phyloP scores from a whole-genome alignment of 352 stramenopile species.

The Thraustochytrium striatum region DNA sequence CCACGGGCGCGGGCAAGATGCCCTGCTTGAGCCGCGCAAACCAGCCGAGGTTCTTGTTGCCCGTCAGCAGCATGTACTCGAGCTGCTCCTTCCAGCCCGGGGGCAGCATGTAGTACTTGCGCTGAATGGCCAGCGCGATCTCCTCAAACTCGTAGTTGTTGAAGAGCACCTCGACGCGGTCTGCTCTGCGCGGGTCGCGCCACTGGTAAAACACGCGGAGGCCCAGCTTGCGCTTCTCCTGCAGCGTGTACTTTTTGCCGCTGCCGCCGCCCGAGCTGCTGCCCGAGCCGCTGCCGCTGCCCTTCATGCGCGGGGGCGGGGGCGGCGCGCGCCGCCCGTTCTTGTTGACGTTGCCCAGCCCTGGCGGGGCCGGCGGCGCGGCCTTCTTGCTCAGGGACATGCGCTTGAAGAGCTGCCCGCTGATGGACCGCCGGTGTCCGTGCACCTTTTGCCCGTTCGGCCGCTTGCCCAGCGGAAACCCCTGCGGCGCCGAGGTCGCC shows the following conservation, averaged over 20 bases:
- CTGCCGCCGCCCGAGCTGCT: not conserved
- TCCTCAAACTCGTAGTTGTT: constrained; percentile 47
- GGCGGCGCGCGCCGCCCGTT: not conserved
- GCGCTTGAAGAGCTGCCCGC: not conserved
- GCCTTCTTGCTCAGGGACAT: not conserved
- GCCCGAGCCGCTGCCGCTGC: not conserved
- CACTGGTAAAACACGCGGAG: constrained; percentile 50
- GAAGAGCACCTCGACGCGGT: constrained; percentile 38
- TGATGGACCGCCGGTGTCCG: not conserved
- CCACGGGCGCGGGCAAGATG: constrained; percentile 4
- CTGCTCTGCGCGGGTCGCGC: constrained; percentile 11
- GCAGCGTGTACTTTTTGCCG: not conserved
- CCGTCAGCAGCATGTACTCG: constrained; percentile 27
- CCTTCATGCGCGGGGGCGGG: not conserved
- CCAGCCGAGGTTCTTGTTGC: not conserved
- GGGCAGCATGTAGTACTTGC: constrained; percentile 47
- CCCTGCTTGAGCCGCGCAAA: constrained; percentile 39
- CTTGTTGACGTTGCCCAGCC: not conserved
- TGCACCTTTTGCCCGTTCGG: constrained; percentile 2
- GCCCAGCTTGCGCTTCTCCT: constrained; percentile 24
- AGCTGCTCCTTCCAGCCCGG: constrained; percentile 45
- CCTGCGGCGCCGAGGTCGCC: not conserved
- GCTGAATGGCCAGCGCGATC: constrained; percentile 40
- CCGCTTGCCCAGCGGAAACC: constrained; percentile 18
- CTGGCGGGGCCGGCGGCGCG: not conserved